Evolutionary conservation across 1,139 yeast species (phyloP).

Genomic region (Geotrichum histeridarum): DNA sequence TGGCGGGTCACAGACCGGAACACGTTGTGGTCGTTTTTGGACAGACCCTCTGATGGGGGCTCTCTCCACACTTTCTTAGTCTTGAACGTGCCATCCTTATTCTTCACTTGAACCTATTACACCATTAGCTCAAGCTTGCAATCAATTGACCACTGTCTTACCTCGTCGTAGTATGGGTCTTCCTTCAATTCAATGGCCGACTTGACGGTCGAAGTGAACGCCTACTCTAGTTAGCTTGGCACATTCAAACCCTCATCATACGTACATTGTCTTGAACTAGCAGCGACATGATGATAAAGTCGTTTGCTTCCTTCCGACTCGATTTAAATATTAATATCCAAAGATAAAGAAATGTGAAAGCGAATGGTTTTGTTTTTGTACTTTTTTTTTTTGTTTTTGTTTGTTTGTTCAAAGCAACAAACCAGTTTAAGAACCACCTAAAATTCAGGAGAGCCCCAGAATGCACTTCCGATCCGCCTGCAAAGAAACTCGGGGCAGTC

Average conservation of each 20-base stretch:
- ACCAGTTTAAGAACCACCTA: too few species aligned
- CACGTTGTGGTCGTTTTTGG: slow-evolving; percentile 49
- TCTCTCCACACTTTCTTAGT: slow-evolving; percentile 32
- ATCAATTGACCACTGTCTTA: not conserved
- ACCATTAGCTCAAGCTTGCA: not conserved
- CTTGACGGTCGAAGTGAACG: not conserved
- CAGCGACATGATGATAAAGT: too few species aligned
- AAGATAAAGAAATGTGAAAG: too few species aligned
- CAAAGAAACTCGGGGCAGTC: too few species aligned
- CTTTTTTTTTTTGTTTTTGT: too few species aligned
- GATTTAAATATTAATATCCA: too few species aligned
- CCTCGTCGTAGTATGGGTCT: slow-evolving; percentile 14
- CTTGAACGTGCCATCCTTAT: slow-evolving; percentile 26
- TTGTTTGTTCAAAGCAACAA: too few species aligned
- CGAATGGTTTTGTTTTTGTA: too few species aligned
- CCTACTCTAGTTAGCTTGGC: not conserved
- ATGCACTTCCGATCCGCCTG: too few species aligned
- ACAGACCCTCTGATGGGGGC: slow-evolving; percentile 51
- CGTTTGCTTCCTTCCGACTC: too few species aligned
- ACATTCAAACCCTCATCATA: not conserved
- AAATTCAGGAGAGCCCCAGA: too few species aligned
- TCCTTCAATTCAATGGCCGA: not conserved
- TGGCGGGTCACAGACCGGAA: slow-evolving; percentile 51
- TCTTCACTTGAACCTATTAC: slow-evolving; percentile 25
- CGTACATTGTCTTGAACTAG: slow-evolving; percentile 5